Conservation (phyloP, 495 filamentous ascomycete species). For the Letharia lupina region DNA sequence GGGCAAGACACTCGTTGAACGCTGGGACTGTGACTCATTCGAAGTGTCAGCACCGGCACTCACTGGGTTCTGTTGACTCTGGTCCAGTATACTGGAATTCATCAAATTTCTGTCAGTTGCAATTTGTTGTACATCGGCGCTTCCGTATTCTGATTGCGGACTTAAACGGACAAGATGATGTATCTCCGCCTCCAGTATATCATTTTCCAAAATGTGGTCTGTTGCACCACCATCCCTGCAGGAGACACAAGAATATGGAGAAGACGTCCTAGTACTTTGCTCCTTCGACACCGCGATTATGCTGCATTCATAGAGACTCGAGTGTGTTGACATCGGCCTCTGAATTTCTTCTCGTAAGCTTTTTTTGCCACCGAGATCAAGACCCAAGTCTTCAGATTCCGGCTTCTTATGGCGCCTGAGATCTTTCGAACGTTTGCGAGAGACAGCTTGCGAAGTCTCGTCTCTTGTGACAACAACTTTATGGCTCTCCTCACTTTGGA, state of each 20-base stretch:
- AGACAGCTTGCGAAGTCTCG: not conserved
- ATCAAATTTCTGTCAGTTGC: not conserved
- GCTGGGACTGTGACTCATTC: not conserved
- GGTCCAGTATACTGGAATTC: not conserved
- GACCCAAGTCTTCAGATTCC: not conserved
- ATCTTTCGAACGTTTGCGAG: not conserved
- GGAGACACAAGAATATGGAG: constrained; percentile 2
- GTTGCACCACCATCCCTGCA: not conserved
- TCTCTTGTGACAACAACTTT: not conserved
- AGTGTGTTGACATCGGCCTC: not conserved
- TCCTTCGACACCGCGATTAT: not conserved
- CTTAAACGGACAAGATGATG: not conserved
- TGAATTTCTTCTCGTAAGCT: not conserved
- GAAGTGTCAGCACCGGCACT: not conserved
- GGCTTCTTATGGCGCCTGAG: not conserved
- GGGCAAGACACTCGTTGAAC: not conserved
- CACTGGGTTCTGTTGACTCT: not conserved
- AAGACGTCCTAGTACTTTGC: not conserved
- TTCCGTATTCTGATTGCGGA: not conserved
- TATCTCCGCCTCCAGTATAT: not conserved
- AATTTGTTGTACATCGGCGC: not conserved
- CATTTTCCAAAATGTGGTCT: not conserved
- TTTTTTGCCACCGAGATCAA: not conserved
- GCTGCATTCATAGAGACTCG: not conserved
- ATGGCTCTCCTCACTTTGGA: not conserved